phyloP scores from a whole-genome alignment of 1,139 yeast species.

The Yamadazyma aaseri region DNA sequence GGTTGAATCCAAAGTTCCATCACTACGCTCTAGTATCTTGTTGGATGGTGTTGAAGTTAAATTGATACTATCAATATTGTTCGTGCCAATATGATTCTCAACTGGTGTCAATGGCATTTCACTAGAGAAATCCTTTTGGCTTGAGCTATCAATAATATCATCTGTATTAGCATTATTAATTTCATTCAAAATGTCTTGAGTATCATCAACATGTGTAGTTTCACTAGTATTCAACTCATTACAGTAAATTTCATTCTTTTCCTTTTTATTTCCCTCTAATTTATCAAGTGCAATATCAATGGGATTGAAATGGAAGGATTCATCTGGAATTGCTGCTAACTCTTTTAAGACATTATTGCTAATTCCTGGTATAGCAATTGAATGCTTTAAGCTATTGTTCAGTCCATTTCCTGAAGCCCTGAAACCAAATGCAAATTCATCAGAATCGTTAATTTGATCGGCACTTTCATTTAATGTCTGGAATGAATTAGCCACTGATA shows the following conservation, averaged over 20 bases:
- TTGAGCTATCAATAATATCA: constrained; percentile 32
- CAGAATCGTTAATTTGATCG: constrained; percentile 2
- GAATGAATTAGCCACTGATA: constrained; percentile 18
- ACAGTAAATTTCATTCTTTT: constrained; percentile 18
- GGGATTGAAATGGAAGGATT: constrained; percentile 60
- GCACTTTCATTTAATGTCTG: constrained; percentile 16
- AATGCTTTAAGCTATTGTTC: constrained; percentile 21
- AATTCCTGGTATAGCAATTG: constrained; percentile 60
- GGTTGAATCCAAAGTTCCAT: constrained; percentile 8
- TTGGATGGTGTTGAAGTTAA: constrained; percentile 5
- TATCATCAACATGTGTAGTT: constrained; percentile 27
- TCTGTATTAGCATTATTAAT: constrained; percentile 43
- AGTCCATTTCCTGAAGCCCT: constrained; percentile 8
- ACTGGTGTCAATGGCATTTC: constrained; percentile 32
- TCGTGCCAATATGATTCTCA: neutral
- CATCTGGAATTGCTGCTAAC: constrained; percentile 81
- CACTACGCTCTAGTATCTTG: constrained; percentile 1
- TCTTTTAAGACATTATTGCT: constrained; percentile 63
- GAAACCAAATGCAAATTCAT: constrained; percentile 10
- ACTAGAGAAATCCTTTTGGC: constrained; percentile 18
- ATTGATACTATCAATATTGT: neutral
- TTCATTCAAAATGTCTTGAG: constrained; percentile 40
- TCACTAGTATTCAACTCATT: constrained; percentile 21
- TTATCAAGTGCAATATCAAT: constrained; percentile 72
- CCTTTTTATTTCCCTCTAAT: constrained; percentile 59